A percentile compares a stretch with the other conserved stretches of the same genome.
Evolutionary conservation across 192 early-diverging fungal genomes (phyloP).

Genomic region (Podila verticillata): DNA sequence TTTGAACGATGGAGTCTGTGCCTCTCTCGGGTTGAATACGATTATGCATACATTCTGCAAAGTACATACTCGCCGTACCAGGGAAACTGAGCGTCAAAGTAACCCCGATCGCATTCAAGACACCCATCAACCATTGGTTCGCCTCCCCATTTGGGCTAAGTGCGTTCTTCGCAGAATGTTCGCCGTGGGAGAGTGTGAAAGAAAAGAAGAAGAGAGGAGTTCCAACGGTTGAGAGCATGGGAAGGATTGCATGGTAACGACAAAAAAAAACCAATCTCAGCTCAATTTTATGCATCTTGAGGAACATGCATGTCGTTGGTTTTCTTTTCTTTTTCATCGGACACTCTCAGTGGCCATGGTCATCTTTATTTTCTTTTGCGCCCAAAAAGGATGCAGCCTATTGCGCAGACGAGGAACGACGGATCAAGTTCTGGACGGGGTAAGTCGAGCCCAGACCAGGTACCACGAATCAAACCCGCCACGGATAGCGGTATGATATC

Average conservation of each 20-base stretch:
- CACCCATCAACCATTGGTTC: not conserved
- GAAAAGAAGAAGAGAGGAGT: not conserved
- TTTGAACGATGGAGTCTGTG: not conserved
- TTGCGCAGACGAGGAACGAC: too few species aligned
- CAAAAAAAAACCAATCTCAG: not conserved
- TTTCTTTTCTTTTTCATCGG: too few species aligned
- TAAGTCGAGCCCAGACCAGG: too few species aligned
- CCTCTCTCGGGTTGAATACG: not conserved
- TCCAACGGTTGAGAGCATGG: not conserved
- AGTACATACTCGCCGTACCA: not conserved
- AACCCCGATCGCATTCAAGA: not conserved
- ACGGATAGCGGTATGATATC: too few species aligned
- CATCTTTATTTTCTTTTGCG: too few species aligned
- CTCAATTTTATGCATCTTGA: too few species aligned
- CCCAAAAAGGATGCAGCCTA: too few species aligned
- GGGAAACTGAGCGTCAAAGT: not conserved
- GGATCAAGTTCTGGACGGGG: too few species aligned
- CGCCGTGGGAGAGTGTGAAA: not conserved
- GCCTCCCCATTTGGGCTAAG: not conserved
- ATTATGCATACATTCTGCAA: not conserved
- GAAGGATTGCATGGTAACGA: not conserved
- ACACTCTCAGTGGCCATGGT: too few species aligned
- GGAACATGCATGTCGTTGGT: too few species aligned
- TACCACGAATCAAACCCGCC: too few species aligned
- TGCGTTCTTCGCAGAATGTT: not conserved